Conservation (phyloP, 179 eudicot genomes). For the Silene coronaria region DNA sequence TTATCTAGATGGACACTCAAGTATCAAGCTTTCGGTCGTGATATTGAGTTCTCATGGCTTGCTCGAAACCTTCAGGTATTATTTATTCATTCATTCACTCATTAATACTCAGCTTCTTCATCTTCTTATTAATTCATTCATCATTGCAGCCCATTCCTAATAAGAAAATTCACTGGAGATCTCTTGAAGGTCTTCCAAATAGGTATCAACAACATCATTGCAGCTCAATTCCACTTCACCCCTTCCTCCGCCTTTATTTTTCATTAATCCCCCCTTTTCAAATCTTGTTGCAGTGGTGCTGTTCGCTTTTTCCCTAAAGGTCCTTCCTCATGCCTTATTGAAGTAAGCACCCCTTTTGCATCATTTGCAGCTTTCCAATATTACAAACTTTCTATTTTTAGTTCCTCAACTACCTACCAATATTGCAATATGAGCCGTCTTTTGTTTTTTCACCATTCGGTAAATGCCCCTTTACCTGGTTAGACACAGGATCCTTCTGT, state of each 20-base stretch:
- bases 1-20: slow-evolving; percentile 76
- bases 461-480: background rate
- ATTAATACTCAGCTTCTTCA: background rate
- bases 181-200: slow-evolving; percentile 90
- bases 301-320: slow-evolving; percentile 95
- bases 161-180: slow-evolving; percentile 97
- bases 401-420: too few relatives aligned
- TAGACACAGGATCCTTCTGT: too few relatives aligned
- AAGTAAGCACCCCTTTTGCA: slow-evolving; percentile 50
- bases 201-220: slow-evolving; percentile 39
- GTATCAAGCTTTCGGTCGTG: slow-evolving; percentile 80
- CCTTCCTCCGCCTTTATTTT: background rate
- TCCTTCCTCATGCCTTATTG: slow-evolving; percentile 69
- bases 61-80: slow-evolving; percentile 91
- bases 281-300: slow-evolving; percentile 71
- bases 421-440: background rate
- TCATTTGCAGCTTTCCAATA: background rate
- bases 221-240: background rate
- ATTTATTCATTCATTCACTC: too few relatives aligned
- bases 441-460: background rate
- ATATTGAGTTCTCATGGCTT: slow-evolving; percentile 94
- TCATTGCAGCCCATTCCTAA: slow-evolving; percentile 76
- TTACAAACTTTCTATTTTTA: too few relatives aligned
- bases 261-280: background rate
- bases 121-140: background rate